phyloP scores from a whole-genome alignment of 257 asterid genomes.

The Nicotiana tomentosiformis region DNA sequence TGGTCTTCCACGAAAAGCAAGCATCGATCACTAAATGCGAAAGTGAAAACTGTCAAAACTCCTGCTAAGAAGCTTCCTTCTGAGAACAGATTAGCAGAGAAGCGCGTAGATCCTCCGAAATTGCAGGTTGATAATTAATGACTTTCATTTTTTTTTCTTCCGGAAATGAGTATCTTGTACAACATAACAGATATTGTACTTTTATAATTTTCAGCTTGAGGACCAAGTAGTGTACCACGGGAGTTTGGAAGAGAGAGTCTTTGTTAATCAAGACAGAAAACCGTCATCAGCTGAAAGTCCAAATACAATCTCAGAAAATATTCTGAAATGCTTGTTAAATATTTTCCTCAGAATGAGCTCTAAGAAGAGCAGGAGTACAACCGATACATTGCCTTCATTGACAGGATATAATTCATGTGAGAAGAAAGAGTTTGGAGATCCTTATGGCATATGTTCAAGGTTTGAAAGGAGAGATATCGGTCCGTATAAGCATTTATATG shows the following conservation, averaged over 20 bases:
- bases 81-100: conserved; percentile 35
- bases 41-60: conserved; percentile 28
- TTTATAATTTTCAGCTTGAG: conserved; percentile 37
- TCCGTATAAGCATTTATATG: conserved; percentile 56
- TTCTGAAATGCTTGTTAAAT: conserved; percentile 63
- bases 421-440: conserved; percentile 44
- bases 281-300: conserved; percentile 35
- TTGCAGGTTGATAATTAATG: conserved; percentile 33
- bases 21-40: conserved; percentile 34
- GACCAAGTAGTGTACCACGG: conserved; percentile 22
- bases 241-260: conserved; percentile 26
- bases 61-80: conserved; percentile 41
- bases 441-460: conserved; percentile 49
- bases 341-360: conserved; percentile 69
- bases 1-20: conserved; percentile 35
- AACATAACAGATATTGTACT: neutral
- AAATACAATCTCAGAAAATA: conserved; percentile 68
- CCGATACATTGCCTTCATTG: conserved; percentile 40
- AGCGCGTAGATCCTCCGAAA: conserved; percentile 39
- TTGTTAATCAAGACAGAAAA: conserved; percentile 22
- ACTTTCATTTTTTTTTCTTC: neutral
- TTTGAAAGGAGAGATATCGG: conserved; percentile 70
- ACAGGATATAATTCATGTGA: conserved; percentile 31
- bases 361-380: conserved; percentile 33
- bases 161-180: neutral